phyloP scores from a whole-genome alignment of 2,329 filamentous ascomycete species.

The Clarireedia hainanense region DNA sequence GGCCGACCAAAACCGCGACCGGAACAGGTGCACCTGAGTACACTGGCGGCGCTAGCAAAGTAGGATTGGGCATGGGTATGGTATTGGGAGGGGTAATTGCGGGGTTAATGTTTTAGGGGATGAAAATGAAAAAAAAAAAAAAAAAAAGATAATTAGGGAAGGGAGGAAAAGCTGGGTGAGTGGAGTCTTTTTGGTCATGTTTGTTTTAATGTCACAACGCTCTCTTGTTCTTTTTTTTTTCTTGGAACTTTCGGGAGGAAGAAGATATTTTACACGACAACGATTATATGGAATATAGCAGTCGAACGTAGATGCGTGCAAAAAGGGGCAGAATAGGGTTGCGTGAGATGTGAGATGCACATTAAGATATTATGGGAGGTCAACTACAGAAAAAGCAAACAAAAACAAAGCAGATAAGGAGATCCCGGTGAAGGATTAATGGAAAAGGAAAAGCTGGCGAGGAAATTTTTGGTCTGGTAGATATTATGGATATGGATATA shows the following conservation, averaged over 20 bases:
- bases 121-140: neutral
- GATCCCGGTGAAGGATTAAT: too few relatives aligned
- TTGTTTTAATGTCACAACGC: neutral
- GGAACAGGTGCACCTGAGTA: slow-evolving; percentile 2
- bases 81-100: neutral
- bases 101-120: neutral
- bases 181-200: neutral
- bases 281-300: neutral
- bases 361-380: too few relatives aligned
- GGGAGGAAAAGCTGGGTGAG: neutral
- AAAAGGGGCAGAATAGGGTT: too few relatives aligned
- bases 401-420: neutral
- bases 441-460: too few relatives aligned
- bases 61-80: neutral
- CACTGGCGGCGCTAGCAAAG: neutral
- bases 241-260: neutral
- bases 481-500: too few relatives aligned
- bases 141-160: neutral
- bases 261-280: neutral
- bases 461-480: too few relatives aligned
- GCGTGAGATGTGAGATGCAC: too few relatives aligned
- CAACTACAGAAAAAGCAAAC: neutral
- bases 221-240: neutral
- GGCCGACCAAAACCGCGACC: slow-evolving; percentile 7
- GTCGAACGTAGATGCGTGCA: too few relatives aligned